Conservation (phyloP, 345 rosid species). For the Populus pruinosa region DNA sequence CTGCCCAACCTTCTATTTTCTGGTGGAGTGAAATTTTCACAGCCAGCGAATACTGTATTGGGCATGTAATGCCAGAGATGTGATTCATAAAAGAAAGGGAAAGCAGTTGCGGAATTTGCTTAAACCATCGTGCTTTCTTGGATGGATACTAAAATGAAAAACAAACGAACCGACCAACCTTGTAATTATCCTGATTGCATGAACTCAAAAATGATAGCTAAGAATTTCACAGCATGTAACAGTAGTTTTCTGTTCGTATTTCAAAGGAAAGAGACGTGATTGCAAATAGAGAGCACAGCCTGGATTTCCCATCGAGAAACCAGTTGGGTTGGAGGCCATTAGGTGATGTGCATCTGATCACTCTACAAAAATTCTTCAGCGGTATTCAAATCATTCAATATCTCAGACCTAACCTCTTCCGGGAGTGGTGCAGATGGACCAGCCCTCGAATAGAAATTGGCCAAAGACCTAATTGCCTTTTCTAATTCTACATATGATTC, state of each 20-base stretch:
- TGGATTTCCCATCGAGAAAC: neutral
- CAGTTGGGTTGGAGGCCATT: neutral
- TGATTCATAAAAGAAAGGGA: neutral
- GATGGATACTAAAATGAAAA: too few species aligned
- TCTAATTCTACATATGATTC: slow-evolving; percentile 76
- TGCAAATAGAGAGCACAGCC: neutral
- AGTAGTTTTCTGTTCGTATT: neutral
- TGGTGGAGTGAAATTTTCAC: too few species aligned
- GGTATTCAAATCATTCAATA: slow-evolving; percentile 46
- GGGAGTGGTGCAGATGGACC: slow-evolving; percentile 84
- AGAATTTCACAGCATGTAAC: neutral
- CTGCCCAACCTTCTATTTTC: neutral
- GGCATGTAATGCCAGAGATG: neutral
- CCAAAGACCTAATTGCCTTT: slow-evolving; percentile 71
- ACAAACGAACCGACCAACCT: too few species aligned
- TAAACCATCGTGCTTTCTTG: neutral
- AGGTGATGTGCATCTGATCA: neutral
- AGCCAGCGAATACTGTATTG: neutral
- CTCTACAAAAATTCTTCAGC: slow-evolving; percentile 73
- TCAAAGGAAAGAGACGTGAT: neutral
- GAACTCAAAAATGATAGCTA: neutral
- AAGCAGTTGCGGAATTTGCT: neutral
- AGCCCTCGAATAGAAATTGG: slow-evolving; percentile 74
- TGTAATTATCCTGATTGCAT: neutral
- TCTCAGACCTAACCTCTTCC: slow-evolving; percentile 62